Evolutionary conservation across 1,284 basidiomycete genomes (phyloP), one percentile per base, ranked within the genome.

Genomic region (Trichosporon coremiiforme): DNA sequence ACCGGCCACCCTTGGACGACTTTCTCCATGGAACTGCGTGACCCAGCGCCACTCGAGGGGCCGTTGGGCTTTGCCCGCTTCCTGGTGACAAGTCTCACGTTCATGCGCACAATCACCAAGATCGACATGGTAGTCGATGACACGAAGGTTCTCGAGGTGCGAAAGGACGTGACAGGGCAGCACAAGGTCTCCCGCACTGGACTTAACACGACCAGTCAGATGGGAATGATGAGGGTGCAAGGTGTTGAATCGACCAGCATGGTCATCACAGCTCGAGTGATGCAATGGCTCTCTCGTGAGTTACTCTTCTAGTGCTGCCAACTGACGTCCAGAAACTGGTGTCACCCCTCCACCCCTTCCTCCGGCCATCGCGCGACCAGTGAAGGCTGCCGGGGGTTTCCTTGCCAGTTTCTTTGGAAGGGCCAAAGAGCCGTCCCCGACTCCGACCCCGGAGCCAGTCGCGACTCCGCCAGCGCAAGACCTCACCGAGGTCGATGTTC

Each of bases 31-130:
- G 86, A 87, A 2, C 86, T 98, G 1, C 89, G 97, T 50, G 93
- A 97, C 79, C 89, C 92, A 1, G 86, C 87, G 0, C 89, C 93
- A 0, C 90, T 98, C 64, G 95, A 95, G 10, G 87, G 88, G 2
- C 86, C 86, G 0, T 91, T 96, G 70, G 93, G 95, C 76, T 90
- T 98, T 73, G 89, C 91, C 38, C 89, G 93, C 41, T 99, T 99
- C 82, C 87, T 99, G 17, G 88, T 91, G 20, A 96, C 94, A 0
- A 94, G 93, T 0, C 90, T 99, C 69, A 96, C 94, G 0, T 99
- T 99, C 83, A 99, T 98, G 89, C 87, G 88, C 17, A 87, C 90
- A 70, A 87, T 99, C 6, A 86, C 86, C 13, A 87, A 90, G 78
- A 88, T 99, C 66, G 89, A 88, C 75, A 88, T 96, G 25, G 91